Percentiles rank a stretch among this genome's conserved stretches.
phyloP scores from a whole-genome alignment of 164 flowering plant genomes.

The Aristolochia californica region DNA sequence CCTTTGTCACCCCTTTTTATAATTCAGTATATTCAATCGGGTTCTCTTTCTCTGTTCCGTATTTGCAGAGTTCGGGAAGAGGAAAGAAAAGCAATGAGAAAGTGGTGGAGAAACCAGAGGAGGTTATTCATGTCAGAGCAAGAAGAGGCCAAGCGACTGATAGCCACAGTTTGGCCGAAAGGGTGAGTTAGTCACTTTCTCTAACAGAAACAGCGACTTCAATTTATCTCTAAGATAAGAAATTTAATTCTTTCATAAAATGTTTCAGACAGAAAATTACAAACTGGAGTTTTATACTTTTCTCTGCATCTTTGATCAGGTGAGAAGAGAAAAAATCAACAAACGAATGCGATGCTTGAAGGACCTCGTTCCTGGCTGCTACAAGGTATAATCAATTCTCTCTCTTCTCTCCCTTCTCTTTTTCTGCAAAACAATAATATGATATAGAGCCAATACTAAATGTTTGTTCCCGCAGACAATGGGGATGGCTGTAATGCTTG shows the following conservation, averaged over 20 bases:
- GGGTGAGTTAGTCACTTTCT: conserved; percentile 23
- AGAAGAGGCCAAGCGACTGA: conserved; percentile 75
- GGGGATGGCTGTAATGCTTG: conserved; percentile 78
- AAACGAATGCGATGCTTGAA: conserved; percentile 48
- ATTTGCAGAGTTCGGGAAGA: conserved; percentile 27
- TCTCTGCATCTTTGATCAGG: conserved; percentile 11
- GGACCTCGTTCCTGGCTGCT: conserved; percentile 63
- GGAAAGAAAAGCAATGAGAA: conserved; percentile 20
- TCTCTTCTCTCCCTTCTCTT: too few species aligned
- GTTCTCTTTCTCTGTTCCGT: not conserved
- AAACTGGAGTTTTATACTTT: too few species aligned
- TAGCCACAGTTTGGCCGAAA: conserved; percentile 66
- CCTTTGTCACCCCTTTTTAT: too few species aligned
- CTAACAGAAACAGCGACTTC: too few species aligned
- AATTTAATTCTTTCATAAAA: too few species aligned
- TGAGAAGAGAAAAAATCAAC: conserved; percentile 59
- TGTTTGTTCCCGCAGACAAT: conserved; percentile 32
- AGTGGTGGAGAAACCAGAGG: conserved; percentile 31
- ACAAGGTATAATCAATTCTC: conserved; percentile 32
- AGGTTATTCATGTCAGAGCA: conserved; percentile 63
- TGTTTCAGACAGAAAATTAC: too few species aligned
- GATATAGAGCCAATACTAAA: too few species aligned
- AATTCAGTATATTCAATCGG: not conserved
- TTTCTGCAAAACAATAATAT: too few species aligned
- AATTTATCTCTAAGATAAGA: too few species aligned